Percentiles rank a stretch among this genome's conserved stretches.
phyloP scores from a whole-genome alignment of 148 eudicot genomes.

The Vaccinium vitisidaea region DNA sequence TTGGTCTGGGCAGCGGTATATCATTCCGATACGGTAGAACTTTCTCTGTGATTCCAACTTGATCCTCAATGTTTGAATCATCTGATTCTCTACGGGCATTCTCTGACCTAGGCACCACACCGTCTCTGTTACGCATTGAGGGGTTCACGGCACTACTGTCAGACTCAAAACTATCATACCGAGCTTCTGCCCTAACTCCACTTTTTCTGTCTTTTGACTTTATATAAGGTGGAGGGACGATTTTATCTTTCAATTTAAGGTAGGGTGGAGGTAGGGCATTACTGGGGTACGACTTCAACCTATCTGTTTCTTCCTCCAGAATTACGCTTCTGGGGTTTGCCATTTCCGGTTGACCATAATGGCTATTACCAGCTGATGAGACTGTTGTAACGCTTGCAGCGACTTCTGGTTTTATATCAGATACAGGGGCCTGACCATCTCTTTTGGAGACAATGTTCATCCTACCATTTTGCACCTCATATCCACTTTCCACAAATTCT shows the following conservation, averaged over 20 bases:
- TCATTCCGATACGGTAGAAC: conserved; percentile 44
- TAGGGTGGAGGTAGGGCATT: conserved; percentile 52
- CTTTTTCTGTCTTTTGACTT: conserved; percentile 52
- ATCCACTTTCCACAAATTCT: conserved; percentile 30
- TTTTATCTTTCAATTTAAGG: conserved; percentile 35
- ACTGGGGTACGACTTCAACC: conserved; percentile 36
- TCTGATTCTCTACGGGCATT: conserved; percentile 28
- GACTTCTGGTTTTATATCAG: conserved; percentile 33
- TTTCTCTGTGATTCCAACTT: conserved; percentile 27
- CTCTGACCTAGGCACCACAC: conserved; percentile 28
- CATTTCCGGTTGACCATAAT: conserved; percentile 24
- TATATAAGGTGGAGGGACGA: conserved; percentile 68
- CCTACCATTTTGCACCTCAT: conserved; percentile 22
- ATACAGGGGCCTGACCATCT: conserved; percentile 17
- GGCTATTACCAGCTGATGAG: conserved; percentile 22
- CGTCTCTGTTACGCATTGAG: conserved; percentile 23
- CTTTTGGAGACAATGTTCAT: conserved; percentile 21
- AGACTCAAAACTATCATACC: conserved; percentile 21
- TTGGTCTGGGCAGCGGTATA: conserved; percentile 56
- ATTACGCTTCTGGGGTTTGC: conserved; percentile 23
- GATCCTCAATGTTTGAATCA: conserved; percentile 19
- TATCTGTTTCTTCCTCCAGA: conserved; percentile 43
- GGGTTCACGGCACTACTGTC: conserved; percentile 25
- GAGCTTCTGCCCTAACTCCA: conserved; percentile 21
- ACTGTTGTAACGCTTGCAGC: conserved; percentile 15